Base-by-base conservation (phyloP, 805 yeast species). In the Debaryomyces prosopidis region DNA sequence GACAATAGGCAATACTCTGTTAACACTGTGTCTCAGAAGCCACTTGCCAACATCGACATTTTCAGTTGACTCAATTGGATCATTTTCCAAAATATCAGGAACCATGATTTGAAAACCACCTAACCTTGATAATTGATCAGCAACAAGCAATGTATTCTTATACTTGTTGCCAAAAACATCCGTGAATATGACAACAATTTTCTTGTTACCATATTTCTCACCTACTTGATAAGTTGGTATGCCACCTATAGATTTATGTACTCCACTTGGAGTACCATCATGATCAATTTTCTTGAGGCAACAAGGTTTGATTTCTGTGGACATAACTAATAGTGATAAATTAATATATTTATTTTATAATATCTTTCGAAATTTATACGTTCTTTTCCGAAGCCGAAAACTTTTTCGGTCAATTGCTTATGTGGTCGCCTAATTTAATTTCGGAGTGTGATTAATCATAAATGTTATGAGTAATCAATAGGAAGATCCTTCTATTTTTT, bases 1-100 rank as follows among this genome's bases (percentile, higher is more conserved):
- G 36, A 81, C 76, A 36, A 82, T 60, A n/a, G 79, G 79, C 31
- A 57, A 55, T n/a, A 82, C 76, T 28, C 66, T 60, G n/a, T 73
- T 66, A 11, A 81, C 32, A 58, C 59, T n/a, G 66, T 87, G 94
- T 8, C 61, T 69, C n/a, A 55, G 58, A 20, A 76, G 52, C 95
- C 95, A 89, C 0, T 54, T 58, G 2, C 27, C 44, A 18, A 63
- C 50, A 23, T 57, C 60, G 5, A 46, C 46, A n/a, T 14, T 27
- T 10, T 8, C 39, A 27, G 32, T 15, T 16, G 36, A 43, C 11
- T 23, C 39, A 16, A 48, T 36, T 5, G 63, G 61, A 42, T 65
- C 71, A 34, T 51, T 51, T 35, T 57, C 48, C 43, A 66, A 59
- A 39, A 64, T 54, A 50, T 66, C 71, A 10, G 71, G 71, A 37